Conservation (phyloP, 2,329 filamentous ascomycete species). For the Fusarium newnesense region DNA sequence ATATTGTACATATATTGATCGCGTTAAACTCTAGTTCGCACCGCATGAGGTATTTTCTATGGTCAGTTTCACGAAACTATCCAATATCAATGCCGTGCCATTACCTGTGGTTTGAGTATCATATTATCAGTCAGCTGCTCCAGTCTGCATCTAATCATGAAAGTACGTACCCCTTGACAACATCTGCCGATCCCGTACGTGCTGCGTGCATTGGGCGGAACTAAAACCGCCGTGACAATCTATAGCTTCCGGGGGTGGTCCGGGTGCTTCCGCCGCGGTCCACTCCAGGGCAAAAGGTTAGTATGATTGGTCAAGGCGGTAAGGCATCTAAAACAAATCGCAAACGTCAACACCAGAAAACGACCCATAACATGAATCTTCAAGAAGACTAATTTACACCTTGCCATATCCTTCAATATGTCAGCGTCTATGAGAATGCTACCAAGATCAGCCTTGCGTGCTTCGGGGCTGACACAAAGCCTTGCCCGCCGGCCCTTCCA, state of each 20-base stretch:
- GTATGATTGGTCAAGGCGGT: conserved; percentile 15
- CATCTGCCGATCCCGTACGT: conserved; percentile 14
- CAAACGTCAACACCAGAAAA: conserved; percentile 29
- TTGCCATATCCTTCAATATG: conserved; percentile 19
- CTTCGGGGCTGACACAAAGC: conserved; percentile 23
- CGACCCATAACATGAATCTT: conserved; percentile 17
- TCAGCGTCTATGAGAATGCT: conserved; percentile 23
- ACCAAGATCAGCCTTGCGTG: conserved; percentile 27
- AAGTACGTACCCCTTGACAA: background rate
- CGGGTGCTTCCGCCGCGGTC: conserved; percentile 22
- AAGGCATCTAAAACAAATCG: conserved; percentile 16
- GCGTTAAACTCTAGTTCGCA: background rate
- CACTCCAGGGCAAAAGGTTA: conserved; percentile 1
- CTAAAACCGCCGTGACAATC: background rate
- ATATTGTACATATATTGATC: background rate
- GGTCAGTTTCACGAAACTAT: background rate
- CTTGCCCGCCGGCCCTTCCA: conserved; percentile 65
- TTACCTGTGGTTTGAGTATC: background rate
- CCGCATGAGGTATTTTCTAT: conserved; percentile 3
- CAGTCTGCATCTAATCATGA: background rate
- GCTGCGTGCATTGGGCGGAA: conserved; percentile 7
- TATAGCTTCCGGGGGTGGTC: conserved; percentile 20
- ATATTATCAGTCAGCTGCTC: background rate
- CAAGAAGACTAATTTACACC: background rate
- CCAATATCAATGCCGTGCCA: background rate